phyloP scores from a whole-genome alignment of 192 early-diverging fungal genomes.

The Podila horticola region DNA sequence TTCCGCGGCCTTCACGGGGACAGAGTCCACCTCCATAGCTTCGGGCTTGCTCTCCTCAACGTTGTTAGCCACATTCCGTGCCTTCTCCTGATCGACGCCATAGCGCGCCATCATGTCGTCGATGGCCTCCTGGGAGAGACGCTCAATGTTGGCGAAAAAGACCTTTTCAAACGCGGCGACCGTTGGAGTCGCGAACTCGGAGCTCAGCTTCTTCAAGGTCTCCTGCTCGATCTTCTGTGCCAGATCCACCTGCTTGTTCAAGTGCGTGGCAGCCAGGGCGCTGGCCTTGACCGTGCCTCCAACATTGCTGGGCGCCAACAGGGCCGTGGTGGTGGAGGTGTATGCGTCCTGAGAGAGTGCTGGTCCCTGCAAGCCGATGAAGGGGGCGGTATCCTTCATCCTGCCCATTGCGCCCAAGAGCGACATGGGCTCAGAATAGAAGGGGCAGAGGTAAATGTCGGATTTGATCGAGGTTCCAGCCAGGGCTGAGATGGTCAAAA shows the following conservation, averaged over 20 bases:
- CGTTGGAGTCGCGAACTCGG: constrained; percentile 21
- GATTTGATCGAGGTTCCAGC: constrained; percentile 48
- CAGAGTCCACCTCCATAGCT: not conserved
- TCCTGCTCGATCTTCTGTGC: constrained; percentile 36
- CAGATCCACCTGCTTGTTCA: constrained; percentile 25
- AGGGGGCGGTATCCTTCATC: constrained; percentile 55
- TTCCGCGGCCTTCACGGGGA: constrained; percentile 9
- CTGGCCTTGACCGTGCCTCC: constrained; percentile 16
- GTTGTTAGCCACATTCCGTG: not conserved
- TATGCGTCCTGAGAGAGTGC: constrained; percentile 36
- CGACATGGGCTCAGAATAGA: constrained; percentile 60
- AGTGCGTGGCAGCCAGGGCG: constrained; percentile 4
- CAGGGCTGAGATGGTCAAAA: constrained; percentile 46
- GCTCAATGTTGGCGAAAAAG: constrained; percentile 49
- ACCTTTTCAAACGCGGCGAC: constrained; percentile 35
- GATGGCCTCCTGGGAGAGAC: not conserved
- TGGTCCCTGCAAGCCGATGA: constrained; percentile 23
- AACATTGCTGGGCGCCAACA: constrained; percentile 19
- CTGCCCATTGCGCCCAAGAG: constrained; percentile 62
- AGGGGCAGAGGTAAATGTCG: constrained; percentile 54
- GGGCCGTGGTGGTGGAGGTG: constrained; percentile 28
- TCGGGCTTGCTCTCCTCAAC: not conserved
- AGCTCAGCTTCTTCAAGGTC: constrained; percentile 18
- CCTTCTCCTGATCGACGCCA: not conserved
- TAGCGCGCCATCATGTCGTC: not conserved